phyloP scores from a whole-genome alignment of 495 filamentous ascomycete genomes.

The Pyrenopolyporus hunteri region DNA sequence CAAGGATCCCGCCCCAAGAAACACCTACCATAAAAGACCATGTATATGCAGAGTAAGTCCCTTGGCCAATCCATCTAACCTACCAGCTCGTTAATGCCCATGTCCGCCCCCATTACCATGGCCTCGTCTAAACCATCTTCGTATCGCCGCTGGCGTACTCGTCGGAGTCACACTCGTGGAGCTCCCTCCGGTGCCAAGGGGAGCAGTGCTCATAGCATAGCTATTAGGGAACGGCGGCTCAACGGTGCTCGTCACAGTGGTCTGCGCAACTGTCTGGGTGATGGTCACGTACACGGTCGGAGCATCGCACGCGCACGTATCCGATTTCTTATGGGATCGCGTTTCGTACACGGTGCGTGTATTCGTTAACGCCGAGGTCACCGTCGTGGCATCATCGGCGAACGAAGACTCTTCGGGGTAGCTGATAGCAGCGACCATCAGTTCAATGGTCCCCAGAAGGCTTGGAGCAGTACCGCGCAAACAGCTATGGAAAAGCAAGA shows the following conservation, averaged over 20 bases:
- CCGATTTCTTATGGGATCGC: not conserved
- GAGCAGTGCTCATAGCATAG: constrained; percentile 27
- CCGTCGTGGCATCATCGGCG: not conserved
- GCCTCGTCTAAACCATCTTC: constrained; percentile 38
- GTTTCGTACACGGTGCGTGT: constrained; percentile 14
- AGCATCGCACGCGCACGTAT: constrained; percentile 24
- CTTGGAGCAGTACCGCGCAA: not conserved
- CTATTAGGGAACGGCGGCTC: constrained; percentile 34
- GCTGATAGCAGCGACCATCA: constrained; percentile 25
- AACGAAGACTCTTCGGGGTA: constrained; percentile 7
- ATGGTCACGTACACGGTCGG: constrained; percentile 43
- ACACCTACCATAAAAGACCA: not conserved
- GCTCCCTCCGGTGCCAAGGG: constrained; percentile 1
- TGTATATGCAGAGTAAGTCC: constrained; percentile 7
- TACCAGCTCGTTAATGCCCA: constrained; percentile 12
- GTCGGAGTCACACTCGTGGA: constrained; percentile 7
- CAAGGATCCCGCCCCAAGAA: constrained; percentile 1
- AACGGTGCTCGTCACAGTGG: constrained; percentile 34
- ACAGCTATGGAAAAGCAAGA: constrained; percentile 4
- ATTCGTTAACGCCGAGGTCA: constrained; percentile 17
- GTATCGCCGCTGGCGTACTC: constrained; percentile 12
- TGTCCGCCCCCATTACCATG: constrained; percentile 18
- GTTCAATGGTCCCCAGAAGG: not conserved
- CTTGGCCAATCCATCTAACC: not conserved
- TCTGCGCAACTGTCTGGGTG: constrained; percentile 16